Percentiles rank a stretch among this genome's conserved stretches.
Evolutionary conservation across 257 asterid genomes (phyloP).

Genomic region (Sherardia arvensis): DNA sequence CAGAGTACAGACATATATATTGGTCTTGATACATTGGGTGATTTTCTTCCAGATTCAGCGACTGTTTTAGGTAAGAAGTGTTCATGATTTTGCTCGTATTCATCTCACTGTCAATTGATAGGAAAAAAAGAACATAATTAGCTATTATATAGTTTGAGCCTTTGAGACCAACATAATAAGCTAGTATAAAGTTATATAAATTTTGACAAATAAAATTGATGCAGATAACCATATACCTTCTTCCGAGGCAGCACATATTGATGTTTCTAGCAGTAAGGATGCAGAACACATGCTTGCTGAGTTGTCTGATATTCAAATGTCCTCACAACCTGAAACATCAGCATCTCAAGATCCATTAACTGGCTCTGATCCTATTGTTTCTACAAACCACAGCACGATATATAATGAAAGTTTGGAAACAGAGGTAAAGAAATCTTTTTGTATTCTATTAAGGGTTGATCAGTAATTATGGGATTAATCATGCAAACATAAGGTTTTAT

Average conservation of each 20-base stretch:
- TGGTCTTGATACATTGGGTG: conserved; percentile 39
- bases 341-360: conserved; percentile 29
- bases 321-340: conserved; percentile 21
- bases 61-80: conserved; percentile 26
- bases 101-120: background rate
- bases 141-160: no score
- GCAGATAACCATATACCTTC: conserved; percentile 24
- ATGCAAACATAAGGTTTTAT: background rate
- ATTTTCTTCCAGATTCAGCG: conserved; percentile 26
- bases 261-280: conserved; percentile 17
- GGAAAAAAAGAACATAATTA: background rate
- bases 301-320: conserved; percentile 19
- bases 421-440: conserved; percentile 25
- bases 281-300: conserved; percentile 19
- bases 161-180: background rate
- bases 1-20: conserved; percentile 41
- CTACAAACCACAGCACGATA: conserved; percentile 16
- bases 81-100: background rate
- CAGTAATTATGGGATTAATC: background rate
- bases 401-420: conserved; percentile 18
- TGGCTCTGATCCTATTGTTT: conserved; percentile 29
- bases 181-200: conserved; percentile 1
- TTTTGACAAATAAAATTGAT: conserved; percentile 12
- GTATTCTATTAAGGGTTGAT: background rate
- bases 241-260: conserved; percentile 24